phyloP scores from a whole-genome alignment of 176 grass and related monocot genomes.

The sorghum (Sorghum bicolor) region DNA sequence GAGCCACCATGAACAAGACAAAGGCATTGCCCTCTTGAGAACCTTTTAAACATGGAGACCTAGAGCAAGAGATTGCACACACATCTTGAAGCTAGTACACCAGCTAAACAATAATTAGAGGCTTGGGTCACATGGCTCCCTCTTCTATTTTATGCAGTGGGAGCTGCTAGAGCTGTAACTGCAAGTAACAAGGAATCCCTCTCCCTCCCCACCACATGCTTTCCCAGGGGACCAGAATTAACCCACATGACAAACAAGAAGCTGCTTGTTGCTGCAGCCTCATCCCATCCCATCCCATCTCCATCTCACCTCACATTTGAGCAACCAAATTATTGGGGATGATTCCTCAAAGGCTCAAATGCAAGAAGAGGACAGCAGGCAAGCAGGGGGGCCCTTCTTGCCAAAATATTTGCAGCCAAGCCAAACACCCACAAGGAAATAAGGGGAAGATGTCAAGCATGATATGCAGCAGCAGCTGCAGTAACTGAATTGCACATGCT shows the following conservation, averaged over 20 bases:
- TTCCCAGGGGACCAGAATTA: slow-evolving; percentile 51
- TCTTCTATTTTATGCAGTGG: slow-evolving; percentile 34
- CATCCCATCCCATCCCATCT: slow-evolving; percentile 12
- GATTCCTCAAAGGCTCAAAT: slow-evolving; percentile 6
- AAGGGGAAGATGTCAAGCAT: slow-evolving; percentile 1
- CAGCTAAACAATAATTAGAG: slow-evolving; percentile 43
- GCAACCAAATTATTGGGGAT: slow-evolving; percentile 39
- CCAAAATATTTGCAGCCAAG: slow-evolving; percentile 6
- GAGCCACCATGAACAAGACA: slow-evolving; percentile 10
- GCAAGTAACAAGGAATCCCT: slow-evolving; percentile 40
- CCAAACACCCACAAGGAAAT: slow-evolving; percentile 30
- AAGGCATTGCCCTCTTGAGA: slow-evolving; percentile 3
- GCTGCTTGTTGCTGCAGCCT: not conserved
- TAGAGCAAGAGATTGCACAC: not conserved
- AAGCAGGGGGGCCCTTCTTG: not conserved
- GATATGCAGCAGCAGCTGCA: slow-evolving; percentile 23
- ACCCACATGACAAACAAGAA: slow-evolving; percentile 54
- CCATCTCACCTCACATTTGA: slow-evolving; percentile 21
- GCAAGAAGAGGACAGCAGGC: slow-evolving; percentile 9
- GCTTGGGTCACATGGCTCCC: slow-evolving; percentile 41
- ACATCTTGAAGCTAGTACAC: slow-evolving; percentile 18
- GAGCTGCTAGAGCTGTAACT: slow-evolving; percentile 32
- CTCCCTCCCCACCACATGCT: slow-evolving; percentile 25
- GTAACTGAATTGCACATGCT: slow-evolving; percentile 31
- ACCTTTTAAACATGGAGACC: slow-evolving; percentile 17